A percentile compares a stretch with the other conserved stretches of the same genome.
Evolutionary conservation across 2,329 filamentous ascomycete genomes (phyloP).

Genomic region (Colletotrichum noveboracense): DNA sequence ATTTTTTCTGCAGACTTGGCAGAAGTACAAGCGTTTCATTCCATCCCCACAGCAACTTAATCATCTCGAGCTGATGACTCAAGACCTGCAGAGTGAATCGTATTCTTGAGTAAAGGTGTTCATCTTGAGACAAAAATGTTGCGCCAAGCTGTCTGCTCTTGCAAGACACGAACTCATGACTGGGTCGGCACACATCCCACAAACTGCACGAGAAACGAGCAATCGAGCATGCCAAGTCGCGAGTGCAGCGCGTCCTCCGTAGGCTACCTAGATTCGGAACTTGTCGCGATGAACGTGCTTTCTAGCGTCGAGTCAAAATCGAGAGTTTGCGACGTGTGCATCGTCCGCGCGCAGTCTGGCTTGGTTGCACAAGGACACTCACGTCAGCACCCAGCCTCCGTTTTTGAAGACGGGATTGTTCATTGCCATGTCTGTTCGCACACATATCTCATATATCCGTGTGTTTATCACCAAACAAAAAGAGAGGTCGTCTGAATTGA

Average conservation of each 20-base stretch:
- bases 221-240: not conserved
- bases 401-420: not conserved
- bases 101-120: not conserved
- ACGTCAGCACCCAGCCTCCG: not conserved
- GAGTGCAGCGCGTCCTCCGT: not conserved
- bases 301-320: not conserved
- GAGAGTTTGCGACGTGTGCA: not conserved
- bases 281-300: slow-evolving; percentile 10
- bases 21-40: not conserved
- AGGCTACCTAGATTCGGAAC: not conserved
- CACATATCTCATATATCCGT: not conserved
- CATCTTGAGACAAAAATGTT: not conserved
- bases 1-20: not conserved
- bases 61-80: not conserved
- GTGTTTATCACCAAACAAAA: not conserved
- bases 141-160: not conserved
- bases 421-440: not conserved
- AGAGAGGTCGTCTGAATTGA: not conserved
- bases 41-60: not conserved
- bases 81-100: not conserved
- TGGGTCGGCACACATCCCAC: not conserved
- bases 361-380: not conserved
- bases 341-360: not conserved
- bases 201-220: not conserved
- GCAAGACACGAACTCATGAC: not conserved